These are phyloP conservation scores for Eucalyptus regnans DNA, from an alignment of 345 rosid species.

Conservation along the genomic window DNA sequence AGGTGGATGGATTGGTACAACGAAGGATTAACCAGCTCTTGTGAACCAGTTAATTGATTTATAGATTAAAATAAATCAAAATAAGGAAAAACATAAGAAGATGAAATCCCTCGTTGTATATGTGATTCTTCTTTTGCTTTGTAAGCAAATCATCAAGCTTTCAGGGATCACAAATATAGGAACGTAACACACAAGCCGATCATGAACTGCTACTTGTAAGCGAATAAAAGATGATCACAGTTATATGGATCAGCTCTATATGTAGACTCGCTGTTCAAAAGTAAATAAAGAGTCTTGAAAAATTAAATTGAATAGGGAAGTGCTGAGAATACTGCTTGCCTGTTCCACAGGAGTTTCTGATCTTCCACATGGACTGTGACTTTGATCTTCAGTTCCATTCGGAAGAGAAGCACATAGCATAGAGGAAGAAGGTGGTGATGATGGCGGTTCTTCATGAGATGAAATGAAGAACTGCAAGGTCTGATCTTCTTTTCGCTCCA, in stretches of 20 bases:
- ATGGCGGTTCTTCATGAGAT: not conserved
- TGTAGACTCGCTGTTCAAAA: not conserved
- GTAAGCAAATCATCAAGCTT: not conserved
- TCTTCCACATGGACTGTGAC: not conserved
- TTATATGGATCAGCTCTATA: not conserved
- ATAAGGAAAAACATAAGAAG: not conserved
- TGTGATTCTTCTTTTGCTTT: not conserved
- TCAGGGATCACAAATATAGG: not conserved
- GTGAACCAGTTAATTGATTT: not conserved
- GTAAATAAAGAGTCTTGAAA: not conserved
- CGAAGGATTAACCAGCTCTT: not conserved
- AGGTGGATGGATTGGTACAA: not conserved
- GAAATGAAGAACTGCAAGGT: not conserved
- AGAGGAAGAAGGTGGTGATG: not conserved
- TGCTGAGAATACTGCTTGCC: not conserved
- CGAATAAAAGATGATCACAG: not conserved
- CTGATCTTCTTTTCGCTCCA: slow-evolving; percentile 11
- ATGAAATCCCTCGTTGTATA: not conserved
- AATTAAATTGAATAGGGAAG: not conserved
- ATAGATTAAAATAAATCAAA: not conserved
- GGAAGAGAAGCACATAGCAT: not conserved
- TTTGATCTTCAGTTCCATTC: not conserved
- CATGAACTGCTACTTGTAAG: not conserved
- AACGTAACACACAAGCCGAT: not conserved
- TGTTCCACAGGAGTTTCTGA: not conserved